phyloP scores from a whole-genome alignment of 306 rosid genomes.

The Morella rubra region DNA sequence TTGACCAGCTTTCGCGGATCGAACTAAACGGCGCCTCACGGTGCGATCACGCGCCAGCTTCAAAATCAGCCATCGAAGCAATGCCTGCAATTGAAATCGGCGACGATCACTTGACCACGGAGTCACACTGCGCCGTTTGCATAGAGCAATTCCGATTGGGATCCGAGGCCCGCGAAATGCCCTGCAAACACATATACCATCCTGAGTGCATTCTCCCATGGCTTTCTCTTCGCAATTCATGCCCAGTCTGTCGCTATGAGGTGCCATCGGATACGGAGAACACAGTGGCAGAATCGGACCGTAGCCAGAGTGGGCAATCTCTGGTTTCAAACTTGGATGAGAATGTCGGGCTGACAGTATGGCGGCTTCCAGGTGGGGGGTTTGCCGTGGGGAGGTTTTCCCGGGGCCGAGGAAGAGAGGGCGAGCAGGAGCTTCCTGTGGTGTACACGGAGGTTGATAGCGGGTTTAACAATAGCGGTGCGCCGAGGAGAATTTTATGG shows the following conservation, averaged over 20 bases:
- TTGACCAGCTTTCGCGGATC: constrained; percentile 73
- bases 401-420: constrained; percentile 64
- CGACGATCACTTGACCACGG: constrained; percentile 33
- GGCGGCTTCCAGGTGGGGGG: constrained; percentile 91
- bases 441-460: constrained; percentile 85
- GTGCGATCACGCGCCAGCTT: constrained; percentile 69
- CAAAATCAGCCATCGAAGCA: constrained; percentile 71
- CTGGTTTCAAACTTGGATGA: constrained; percentile 38
- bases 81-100: constrained; percentile 66
- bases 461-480: constrained; percentile 60
- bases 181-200: constrained; percentile 83
- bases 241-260: constrained; percentile 87
- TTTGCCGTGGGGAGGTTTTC: constrained; percentile 79
- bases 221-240: constrained; percentile 75
- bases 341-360: constrained; percentile 66
- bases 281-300: not conserved
- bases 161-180: constrained; percentile 64
- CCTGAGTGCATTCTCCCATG: constrained; percentile 80
- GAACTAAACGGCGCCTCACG: constrained; percentile 61
- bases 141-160: constrained; percentile 63
- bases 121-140: constrained; percentile 79
- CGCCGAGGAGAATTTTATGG: constrained; percentile 65
- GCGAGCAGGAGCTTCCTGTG: constrained; percentile 70
- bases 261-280: constrained; percentile 44
- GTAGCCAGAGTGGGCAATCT: not conserved